Base-by-base conservation (phyloP, 2,329 filamentous ascomycete species). In the Bisporella sp. region DNA sequence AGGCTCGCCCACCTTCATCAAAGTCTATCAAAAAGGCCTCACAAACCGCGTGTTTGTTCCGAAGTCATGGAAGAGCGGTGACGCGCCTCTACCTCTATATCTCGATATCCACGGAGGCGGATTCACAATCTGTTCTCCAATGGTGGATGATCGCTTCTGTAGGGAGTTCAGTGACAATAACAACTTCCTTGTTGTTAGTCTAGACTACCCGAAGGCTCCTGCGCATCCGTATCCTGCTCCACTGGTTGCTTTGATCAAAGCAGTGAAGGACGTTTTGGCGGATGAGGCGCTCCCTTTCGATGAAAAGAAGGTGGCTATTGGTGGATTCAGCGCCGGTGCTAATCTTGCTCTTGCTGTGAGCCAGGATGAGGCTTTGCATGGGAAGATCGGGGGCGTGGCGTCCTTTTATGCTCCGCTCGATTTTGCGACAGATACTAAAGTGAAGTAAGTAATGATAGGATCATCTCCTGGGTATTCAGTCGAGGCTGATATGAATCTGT, bases 51-150 rank as follows among this genome's bases (percentile, higher is more conserved):
- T 75, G 49, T 75, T 73, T 62, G 67, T 69, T 42, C 72, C 73
- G 1, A 56, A 59, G 1, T 56, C 54, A 35, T 64, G 70, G 54
- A 62, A 69, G 42, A 57, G 61, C 3, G 57, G 61, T 6, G 59
- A 62, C 6, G 61, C 60, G 5, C n/a, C n/a, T 9, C 64, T 63
- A 6, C 73, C 75, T 1, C 64, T 72, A 2, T 66, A 77, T 43
- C 64, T 80, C 42, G 69, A 73, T 48, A 69, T 78, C 56, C 77
- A 80, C 56, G 76, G 76, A 48, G 75, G 76, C 51, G 75, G 74
- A 39, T 77, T 75, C 58, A 65, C 67, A 31, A 31, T 78, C 41
- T 69, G 71, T 60, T 58, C 68, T 21, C 68, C 74, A 1, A 51
- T 62, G 45, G 62, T 72, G 41, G 73, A 76, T 56, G 73, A 77